A percentile compares a stretch with the other conserved stretches of the same genome.
Conservation (phyloP, 2,329 filamentous ascomycete species). For the Sarocladium brachiariae region DNA sequence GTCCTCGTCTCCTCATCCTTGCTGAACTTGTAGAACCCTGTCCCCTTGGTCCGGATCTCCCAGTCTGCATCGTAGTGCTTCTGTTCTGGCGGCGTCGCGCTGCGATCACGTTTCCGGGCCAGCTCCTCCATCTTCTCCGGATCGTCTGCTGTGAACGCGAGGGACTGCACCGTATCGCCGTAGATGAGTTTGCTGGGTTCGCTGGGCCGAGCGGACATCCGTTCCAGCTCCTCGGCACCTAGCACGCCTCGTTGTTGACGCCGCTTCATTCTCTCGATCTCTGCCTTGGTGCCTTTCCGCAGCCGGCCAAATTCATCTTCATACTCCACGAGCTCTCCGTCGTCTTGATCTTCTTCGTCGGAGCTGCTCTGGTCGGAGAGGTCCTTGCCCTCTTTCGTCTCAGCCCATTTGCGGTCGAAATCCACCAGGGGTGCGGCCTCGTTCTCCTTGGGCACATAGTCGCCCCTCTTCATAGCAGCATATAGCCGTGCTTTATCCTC, state of each 20-base stretch:
- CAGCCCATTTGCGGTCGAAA: constrained; percentile 94
- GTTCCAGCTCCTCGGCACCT: constrained; percentile 55
- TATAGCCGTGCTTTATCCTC: constrained; percentile 87
- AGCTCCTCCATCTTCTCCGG: constrained; percentile 69
- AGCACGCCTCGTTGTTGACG: constrained; percentile 41
- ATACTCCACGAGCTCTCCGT: constrained; percentile 70
- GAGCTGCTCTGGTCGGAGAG: constrained; percentile 39
- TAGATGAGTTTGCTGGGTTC: constrained; percentile 69
- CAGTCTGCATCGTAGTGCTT: constrained; percentile 78
- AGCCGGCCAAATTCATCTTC: constrained; percentile 89
- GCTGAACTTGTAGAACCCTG: constrained; percentile 87
- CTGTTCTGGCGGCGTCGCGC: constrained; percentile 70
- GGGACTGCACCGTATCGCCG: constrained; percentile 76
- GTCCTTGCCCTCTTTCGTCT: constrained; percentile 49
- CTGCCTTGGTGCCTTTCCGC: constrained; percentile 61
- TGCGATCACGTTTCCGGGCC: constrained; percentile 70
- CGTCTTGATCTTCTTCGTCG: constrained; percentile 34
- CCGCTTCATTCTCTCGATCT: constrained; percentile 58
- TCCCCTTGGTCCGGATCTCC: constrained; percentile 82
- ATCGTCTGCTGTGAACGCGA: constrained; percentile 74
- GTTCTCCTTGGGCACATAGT: constrained; percentile 63
- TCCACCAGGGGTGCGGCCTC: constrained; percentile 69
- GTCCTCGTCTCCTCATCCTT: constrained; percentile 60
- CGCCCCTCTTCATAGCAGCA: constrained; percentile 83
- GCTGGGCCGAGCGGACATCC: constrained; percentile 60